A percentile compares a stretch with the other conserved stretches of the same genome.
Conservation (phyloP, 2,329 filamentous ascomycete species). For the Alternaria dauci region DNA sequence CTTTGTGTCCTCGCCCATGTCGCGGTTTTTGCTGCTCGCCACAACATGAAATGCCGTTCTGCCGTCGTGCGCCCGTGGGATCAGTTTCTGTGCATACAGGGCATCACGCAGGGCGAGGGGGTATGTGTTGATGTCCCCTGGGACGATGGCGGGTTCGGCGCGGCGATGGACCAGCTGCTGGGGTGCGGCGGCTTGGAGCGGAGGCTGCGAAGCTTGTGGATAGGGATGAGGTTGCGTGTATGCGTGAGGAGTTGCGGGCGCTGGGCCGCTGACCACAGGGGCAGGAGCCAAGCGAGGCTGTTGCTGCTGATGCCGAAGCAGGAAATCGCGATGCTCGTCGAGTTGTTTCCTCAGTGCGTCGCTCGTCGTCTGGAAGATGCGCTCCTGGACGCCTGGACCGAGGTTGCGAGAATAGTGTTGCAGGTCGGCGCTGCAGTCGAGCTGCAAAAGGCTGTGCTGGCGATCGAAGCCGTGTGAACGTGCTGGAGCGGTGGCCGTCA, state of each 20-base stretch:
- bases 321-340: slow-evolving; percentile 30
- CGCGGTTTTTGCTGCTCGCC: background rate
- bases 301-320: slow-evolving; percentile 24
- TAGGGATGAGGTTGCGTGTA: background rate
- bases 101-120: slow-evolving; percentile 19
- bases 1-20: slow-evolving; percentile 4
- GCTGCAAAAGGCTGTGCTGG: slow-evolving; percentile 29
- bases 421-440: slow-evolving; percentile 35
- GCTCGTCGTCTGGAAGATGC: slow-evolving; percentile 29
- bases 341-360: slow-evolving; percentile 30
- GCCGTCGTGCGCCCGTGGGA: slow-evolving; percentile 2
- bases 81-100: slow-evolving; percentile 14
- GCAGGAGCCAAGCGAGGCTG: slow-evolving; percentile 21
- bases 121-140: slow-evolving; percentile 22
- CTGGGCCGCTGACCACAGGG: slow-evolving; percentile 13
- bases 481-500: slow-evolving; percentile 11
- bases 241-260: slow-evolving; percentile 1
- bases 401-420: slow-evolving; percentile 32
- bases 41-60: slow-evolving; percentile 9
- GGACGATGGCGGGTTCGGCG: slow-evolving; percentile 7
- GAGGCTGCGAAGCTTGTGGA: slow-evolving; percentile 15
- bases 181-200: slow-evolving; percentile 19
- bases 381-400: slow-evolving; percentile 33
- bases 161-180: slow-evolving; percentile 4
- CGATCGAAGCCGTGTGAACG: slow-evolving; percentile 19